Base-by-base conservation (phyloP, 805 yeast species). In the Candida oleophila region DNA sequence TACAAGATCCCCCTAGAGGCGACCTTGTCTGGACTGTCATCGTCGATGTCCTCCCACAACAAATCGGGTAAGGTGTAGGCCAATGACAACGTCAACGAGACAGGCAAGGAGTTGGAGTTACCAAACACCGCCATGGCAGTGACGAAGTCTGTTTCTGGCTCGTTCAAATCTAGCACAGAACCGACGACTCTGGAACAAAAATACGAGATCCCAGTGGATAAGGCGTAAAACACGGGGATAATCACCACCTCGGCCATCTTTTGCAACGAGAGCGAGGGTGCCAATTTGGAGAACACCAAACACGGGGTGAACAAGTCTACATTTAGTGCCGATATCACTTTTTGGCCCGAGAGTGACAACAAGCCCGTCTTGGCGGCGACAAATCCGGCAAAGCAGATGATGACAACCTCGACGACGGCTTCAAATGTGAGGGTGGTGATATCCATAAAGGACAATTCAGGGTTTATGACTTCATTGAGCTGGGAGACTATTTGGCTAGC, bases 111-210 rank as follows among this genome's bases (percentile, higher is more conserved):
- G 71, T 92, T 92, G 38, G 96, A 89, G 68, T 92, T 94, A 44
- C 97, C 98, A 68, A 92, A 92, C 4, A 91, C 96, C 2, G 94
- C 89, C 95, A 94, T 94, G 2, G 97, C 98, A 19, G 95, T 86
- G 42, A 94, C 97, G 58, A 89, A 92, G 68, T 92, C 91, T 3
- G 88, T 61, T 66, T 94, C 97, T 12, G 87, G 81, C 42, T 71
- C 79, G 56, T 87, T 87, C 56, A 94, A 69, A 5, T 66, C 58
- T 51, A 90, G 62, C 38, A 82, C 52, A 12, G 65, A 62, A 3
- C 89, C 72, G 36, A 83, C 76, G 19, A 80, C 22, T 25, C 69
- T 67, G 4, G 96, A 87, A 32, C 89, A 81, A 8, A 69, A 20
- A 55, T 71, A 84, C 1, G 97, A 83, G 16, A 90, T 83, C 15